These are phyloP conservation scores for Ustilago curta DNA, from an alignment of 1,284 basidiomycete genomes.

Conservation along the genomic window DNA sequence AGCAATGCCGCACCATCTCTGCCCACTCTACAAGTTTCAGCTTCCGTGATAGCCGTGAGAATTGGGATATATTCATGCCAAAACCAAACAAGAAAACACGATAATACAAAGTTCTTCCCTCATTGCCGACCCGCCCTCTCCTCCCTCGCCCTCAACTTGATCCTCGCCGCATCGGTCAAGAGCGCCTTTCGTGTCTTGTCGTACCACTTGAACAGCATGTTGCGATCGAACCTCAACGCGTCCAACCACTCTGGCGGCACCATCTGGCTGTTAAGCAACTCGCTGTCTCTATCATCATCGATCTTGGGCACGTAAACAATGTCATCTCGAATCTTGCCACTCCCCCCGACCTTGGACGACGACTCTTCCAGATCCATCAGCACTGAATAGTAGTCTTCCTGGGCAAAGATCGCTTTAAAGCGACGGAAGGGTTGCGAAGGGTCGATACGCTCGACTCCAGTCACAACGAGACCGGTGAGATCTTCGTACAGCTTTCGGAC, in stretches of 20 bases:
- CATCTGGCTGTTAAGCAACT: conserved; percentile 28
- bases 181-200: conserved; percentile 45
- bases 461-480: conserved; percentile 63
- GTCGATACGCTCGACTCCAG: conserved; percentile 49
- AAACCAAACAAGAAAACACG: not conserved
- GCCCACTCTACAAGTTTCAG: not conserved
- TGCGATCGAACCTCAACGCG: conserved; percentile 35
- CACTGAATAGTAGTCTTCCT: conserved; percentile 61
- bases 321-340: conserved; percentile 45
- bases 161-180: conserved; percentile 31
- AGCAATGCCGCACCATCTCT: not conserved
- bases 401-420: conserved; percentile 61
- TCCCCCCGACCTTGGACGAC: conserved; percentile 11
- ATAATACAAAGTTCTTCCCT: not conserved
- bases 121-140: conserved; percentile 16
- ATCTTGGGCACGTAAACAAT: conserved; percentile 64
- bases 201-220: conserved; percentile 50
- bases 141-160: conserved; percentile 26
- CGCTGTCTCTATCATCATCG: conserved; percentile 55
- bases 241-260: conserved; percentile 45
- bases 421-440: conserved; percentile 18
- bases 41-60: not conserved
- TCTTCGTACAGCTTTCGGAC: conserved; percentile 67
- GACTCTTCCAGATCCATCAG: conserved; percentile 63
- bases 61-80: conserved; percentile 1